phyloP scores from a whole-genome alignment of 305 asterid species.

The Fraxinus angustifolia region DNA sequence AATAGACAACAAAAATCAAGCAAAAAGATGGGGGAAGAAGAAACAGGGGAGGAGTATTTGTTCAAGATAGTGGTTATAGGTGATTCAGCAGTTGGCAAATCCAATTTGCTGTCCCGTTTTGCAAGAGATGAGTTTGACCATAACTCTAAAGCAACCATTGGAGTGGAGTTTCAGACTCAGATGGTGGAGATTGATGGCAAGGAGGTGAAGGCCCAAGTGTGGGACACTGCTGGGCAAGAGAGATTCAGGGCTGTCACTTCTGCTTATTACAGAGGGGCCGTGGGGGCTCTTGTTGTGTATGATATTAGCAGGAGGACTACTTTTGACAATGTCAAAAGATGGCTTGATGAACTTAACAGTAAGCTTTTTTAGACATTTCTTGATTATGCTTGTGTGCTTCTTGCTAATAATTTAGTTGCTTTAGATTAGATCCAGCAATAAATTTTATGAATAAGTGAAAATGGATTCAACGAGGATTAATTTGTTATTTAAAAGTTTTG shows the following conservation, averaged over 20 bases:
- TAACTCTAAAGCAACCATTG: conserved; percentile 66
- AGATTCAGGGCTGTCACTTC: conserved; percentile 75
- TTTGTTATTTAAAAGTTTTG: neutral
- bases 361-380: conserved; percentile 7
- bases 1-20: neutral
- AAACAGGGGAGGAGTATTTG: conserved; percentile 57
- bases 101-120: conserved; percentile 63
- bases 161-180: conserved; percentile 76
- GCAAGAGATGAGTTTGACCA: conserved; percentile 76
- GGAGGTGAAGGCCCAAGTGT: conserved; percentile 66
- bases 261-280: conserved; percentile 75
- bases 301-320: conserved; percentile 54
- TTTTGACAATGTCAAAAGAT: conserved; percentile 50
- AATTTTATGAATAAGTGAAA: neutral
- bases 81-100: conserved; percentile 72
- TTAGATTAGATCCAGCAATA: neutral
- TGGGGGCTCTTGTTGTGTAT: conserved; percentile 67
- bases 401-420: neutral
- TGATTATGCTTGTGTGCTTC: neutral
- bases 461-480: neutral
- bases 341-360: conserved; percentile 74
- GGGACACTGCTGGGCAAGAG: conserved; percentile 84
- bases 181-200: conserved; percentile 61
- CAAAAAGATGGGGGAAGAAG: conserved; percentile 37
- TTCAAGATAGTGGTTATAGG: conserved; percentile 72